These are phyloP conservation scores for Candida silvicultrix DNA, from an alignment of 805 yeast species.

Conservation along the genomic window DNA sequence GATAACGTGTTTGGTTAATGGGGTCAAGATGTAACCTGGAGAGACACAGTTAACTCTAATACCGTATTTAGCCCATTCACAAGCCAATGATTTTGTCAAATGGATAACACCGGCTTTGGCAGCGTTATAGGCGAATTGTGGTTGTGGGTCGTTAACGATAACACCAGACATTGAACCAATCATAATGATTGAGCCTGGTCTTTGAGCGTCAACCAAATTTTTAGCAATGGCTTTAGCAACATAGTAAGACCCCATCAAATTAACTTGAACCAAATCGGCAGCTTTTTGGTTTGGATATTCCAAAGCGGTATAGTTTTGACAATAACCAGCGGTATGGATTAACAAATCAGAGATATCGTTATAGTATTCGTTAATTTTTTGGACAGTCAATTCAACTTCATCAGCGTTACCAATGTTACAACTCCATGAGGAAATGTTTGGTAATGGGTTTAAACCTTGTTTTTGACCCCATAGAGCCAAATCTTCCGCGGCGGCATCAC, in stretches of 20 bases:
- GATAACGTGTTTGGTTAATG: slow-evolving; percentile 66
- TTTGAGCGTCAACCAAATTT: slow-evolving; percentile 49
- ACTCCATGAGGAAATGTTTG: slow-evolving; percentile 52
- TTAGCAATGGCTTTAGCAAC: slow-evolving; percentile 70
- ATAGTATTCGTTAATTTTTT: slow-evolving; percentile 49
- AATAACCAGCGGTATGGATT: slow-evolving; percentile 79
- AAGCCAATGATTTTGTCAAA: slow-evolving; percentile 66
- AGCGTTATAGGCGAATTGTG: slow-evolving; percentile 77
- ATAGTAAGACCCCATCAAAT: slow-evolving; percentile 69
- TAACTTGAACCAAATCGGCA: slow-evolving; percentile 62
- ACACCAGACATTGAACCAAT: slow-evolving; percentile 79
- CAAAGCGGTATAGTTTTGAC: slow-evolving; percentile 74
- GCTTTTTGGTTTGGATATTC: slow-evolving; percentile 70
- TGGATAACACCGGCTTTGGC: slow-evolving; percentile 85
- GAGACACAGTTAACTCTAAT: slow-evolving; percentile 73
- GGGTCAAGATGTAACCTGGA: slow-evolving; percentile 79
- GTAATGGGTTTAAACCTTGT: slow-evolving; percentile 25
- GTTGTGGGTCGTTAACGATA: slow-evolving; percentile 74
- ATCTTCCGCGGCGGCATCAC: slow-evolving; percentile 48
- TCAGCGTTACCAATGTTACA: slow-evolving; percentile 67
- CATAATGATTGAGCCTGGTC: slow-evolving; percentile 56
- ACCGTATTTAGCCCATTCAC: slow-evolving; percentile 75
- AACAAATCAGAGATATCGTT: slow-evolving; percentile 57
- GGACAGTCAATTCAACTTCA: slow-evolving; percentile 49
- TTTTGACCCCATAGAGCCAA: slow-evolving; percentile 40